These are phyloP conservation scores for Remersonia thermophila DNA, from an alignment of 2,329 filamentous ascomycete species.

Conservation along the genomic window DNA sequence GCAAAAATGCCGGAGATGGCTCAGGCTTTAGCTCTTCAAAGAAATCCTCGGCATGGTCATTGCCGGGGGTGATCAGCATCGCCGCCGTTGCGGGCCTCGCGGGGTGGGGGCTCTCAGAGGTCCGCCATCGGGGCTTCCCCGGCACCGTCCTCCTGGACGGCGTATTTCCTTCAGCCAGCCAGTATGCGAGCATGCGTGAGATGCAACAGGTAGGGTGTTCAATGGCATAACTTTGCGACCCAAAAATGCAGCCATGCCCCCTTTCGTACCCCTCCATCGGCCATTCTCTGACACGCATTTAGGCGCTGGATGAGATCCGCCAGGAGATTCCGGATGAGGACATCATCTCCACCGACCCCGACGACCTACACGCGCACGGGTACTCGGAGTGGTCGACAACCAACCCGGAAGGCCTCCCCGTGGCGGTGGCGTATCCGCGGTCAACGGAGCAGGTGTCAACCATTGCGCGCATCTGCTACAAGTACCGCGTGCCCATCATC, in stretches of 20 bases:
- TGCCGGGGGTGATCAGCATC: constrained; percentile 25
- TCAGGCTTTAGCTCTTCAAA: background rate
- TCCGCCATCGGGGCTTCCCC: constrained; percentile 15
- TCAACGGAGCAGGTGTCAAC: constrained; percentile 46
- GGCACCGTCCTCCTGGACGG: constrained; percentile 20
- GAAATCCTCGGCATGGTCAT: constrained; percentile 19
- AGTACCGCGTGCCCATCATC: constrained; percentile 71
- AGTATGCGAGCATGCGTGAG: constrained; percentile 31
- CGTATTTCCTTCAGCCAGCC: constrained; percentile 14
- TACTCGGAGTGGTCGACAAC: constrained; percentile 55
- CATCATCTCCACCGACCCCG: constrained; percentile 49
- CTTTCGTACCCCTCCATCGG: background rate
- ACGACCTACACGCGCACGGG: constrained; percentile 49
- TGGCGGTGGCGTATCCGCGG: constrained; percentile 52
- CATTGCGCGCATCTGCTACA: constrained; percentile 59
- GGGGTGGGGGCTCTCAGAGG: constrained; percentile 30
- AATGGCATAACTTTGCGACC: too few species aligned
- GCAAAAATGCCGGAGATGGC: constrained; percentile 5
- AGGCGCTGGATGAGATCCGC: constrained; percentile 44
- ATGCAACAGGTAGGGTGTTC: constrained; percentile 27
- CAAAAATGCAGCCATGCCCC: too few species aligned
- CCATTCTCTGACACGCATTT: background rate
- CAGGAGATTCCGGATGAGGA: constrained; percentile 35
- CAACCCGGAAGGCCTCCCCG: constrained; percentile 47
- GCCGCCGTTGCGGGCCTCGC: constrained; percentile 27